Evolutionary conservation across 202 grass and related monocot genomes (phyloP).

Genomic region (Eragrostis tef): DNA sequence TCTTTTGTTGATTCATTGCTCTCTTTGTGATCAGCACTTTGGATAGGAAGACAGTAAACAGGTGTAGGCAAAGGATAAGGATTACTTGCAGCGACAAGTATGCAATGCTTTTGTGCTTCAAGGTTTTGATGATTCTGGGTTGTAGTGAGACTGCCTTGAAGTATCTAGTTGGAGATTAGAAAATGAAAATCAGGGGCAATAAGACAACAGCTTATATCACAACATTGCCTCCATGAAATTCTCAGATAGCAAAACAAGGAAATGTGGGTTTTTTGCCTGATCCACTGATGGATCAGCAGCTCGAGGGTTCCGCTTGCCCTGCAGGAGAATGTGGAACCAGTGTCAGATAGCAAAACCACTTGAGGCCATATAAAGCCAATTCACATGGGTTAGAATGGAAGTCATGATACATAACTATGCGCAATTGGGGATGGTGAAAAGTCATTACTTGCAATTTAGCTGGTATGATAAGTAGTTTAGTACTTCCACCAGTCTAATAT

Average conservation of each 20-base stretch:
- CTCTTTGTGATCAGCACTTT: constrained; percentile 67
- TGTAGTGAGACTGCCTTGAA: constrained; percentile 49
- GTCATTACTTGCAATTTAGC: constrained; percentile 24
- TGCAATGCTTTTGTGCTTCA: constrained; percentile 93
- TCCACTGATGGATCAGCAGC: constrained; percentile 75
- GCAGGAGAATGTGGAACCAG: constrained; percentile 44
- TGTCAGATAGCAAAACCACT: constrained; percentile 19
- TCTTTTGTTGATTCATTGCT: constrained; percentile 64
- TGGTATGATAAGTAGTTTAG: constrained; percentile 30
- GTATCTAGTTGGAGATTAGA: constrained; percentile 60
- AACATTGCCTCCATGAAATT: constrained; percentile 77
- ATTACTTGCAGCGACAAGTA: constrained; percentile 94
- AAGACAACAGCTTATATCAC: constrained; percentile 22
- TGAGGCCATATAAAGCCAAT: constrained; percentile 19
- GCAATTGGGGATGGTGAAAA: constrained; percentile 9
- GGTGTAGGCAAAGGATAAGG: constrained; percentile 83
- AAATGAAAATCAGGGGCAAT: constrained; percentile 37
- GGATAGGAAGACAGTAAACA: constrained; percentile 62
- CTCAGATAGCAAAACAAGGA: constrained; percentile 89
- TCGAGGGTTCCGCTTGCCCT: constrained; percentile 89
- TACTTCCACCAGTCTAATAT: not conserved
- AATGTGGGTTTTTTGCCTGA: constrained; percentile 71
- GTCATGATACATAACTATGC: constrained; percentile 6
- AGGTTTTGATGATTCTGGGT: constrained; percentile 65
- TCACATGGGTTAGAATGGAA: constrained; percentile 7